These are phyloP conservation scores for Amphichorda felina DNA, from an alignment of 2,329 filamentous ascomycete species.

Conservation along the genomic window DNA sequence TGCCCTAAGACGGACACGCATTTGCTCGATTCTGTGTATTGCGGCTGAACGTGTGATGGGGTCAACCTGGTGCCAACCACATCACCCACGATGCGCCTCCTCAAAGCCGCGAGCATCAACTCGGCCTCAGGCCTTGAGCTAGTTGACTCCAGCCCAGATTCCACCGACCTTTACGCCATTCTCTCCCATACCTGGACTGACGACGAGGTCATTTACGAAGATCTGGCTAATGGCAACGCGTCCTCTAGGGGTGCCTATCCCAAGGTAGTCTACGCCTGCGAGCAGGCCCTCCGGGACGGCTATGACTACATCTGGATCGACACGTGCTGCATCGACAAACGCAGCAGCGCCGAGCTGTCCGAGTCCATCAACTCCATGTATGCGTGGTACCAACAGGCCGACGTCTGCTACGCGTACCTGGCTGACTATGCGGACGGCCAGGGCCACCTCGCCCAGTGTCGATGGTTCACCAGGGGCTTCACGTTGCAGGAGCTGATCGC, in stretches of 20 bases:
- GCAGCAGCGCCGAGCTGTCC: slow-evolving; percentile 11
- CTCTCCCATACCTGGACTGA: slow-evolving; percentile 17
- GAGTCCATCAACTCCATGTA: slow-evolving; percentile 17
- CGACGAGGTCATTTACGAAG: slow-evolving; percentile 14
- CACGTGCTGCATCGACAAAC: slow-evolving; percentile 15
- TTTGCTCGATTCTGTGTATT: no score
- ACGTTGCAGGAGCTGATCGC: slow-evolving; percentile 13
- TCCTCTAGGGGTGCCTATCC: slow-evolving; percentile 3
- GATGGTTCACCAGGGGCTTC: slow-evolving; percentile 14
- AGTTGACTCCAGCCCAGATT: no score
- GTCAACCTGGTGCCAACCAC: no score
- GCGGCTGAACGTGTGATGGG: no score
- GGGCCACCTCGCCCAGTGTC: no score
- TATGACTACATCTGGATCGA: slow-evolving; percentile 11
- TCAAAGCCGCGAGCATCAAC: no score
- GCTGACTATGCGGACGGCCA: slow-evolving; percentile 8
- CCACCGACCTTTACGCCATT: slow-evolving; percentile 12
- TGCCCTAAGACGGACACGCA: no score
- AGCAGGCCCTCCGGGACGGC: slow-evolving; percentile 7
- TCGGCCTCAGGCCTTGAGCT: no score
- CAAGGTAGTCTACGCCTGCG: slow-evolving; percentile 5
- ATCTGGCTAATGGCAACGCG: slow-evolving; percentile 7
- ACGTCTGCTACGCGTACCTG: slow-evolving; percentile 14
- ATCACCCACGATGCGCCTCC: no score
- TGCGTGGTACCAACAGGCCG: slow-evolving; percentile 10